phyloP scores from a whole-genome alignment of 208 protist genomes.

The Acanthamoeba polyphaga region DNA sequence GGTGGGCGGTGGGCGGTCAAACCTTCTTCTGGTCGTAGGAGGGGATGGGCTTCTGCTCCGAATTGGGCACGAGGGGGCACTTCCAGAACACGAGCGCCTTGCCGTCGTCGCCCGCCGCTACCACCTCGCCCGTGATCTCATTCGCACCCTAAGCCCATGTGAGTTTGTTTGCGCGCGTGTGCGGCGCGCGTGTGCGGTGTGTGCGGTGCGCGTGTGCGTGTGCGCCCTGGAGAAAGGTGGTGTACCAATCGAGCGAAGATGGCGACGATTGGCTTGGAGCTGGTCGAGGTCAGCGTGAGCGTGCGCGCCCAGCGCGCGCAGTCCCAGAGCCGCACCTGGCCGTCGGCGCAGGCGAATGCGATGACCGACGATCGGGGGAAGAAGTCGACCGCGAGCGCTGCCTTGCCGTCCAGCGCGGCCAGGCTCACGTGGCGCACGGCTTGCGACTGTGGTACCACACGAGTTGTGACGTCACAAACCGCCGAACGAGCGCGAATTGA shows the following conservation, averaged over 20 bases:
- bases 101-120: slow-evolving; percentile 17
- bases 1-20: too few species aligned
- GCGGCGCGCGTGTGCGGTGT: too few species aligned
- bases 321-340: slow-evolving; percentile 52
- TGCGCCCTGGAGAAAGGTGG: neutral
- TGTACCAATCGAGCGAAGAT: neutral
- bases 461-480: too few species aligned
- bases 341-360: slow-evolving; percentile 18
- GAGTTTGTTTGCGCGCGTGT: too few species aligned
- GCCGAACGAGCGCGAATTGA: too few species aligned
- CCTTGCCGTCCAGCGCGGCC: neutral
- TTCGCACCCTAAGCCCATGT: neutral
- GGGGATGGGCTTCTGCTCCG: slow-evolving; percentile 31
- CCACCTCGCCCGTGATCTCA: neutral
- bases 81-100: slow-evolving; percentile 48
- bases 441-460: neutral
- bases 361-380: neutral
- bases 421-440: slow-evolving; percentile 43
- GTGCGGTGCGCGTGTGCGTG: too few species aligned
- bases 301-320: slow-evolving; percentile 6
- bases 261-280: slow-evolving; percentile 36
- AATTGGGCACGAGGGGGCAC: slow-evolving; percentile 27
- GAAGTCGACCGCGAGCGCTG: slow-evolving; percentile 7
- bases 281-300: slow-evolving; percentile 28
- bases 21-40: slow-evolving; percentile 44